Base-by-base conservation (phyloP, 2,329 filamentous ascomycete genomes). In the Trichoderma cornu-damae region DNA sequence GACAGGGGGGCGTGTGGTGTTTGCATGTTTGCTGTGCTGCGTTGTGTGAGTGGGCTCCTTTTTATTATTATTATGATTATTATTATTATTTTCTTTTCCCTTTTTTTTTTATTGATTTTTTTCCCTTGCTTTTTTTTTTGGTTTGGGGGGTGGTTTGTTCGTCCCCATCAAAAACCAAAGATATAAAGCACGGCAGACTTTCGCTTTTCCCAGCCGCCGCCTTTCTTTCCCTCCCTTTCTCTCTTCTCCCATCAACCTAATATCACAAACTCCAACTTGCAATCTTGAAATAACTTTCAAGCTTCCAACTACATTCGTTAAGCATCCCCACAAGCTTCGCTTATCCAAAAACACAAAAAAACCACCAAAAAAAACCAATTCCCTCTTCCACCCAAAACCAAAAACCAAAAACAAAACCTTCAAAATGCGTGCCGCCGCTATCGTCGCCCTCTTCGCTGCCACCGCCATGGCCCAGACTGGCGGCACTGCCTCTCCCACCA, bases 401-500 rank as follows among this genome's bases (percentile, higher is more conserved):
- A 40, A 54, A 44, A 16, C 26, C 24, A 34, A 42, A 22, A 37
- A 42, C 26, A 20, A 28, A 56, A 48, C 53, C 53, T 34, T 48
- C 58, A 62, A 55, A 53, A 65, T 65, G 63, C 63, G 63, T 53
- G 53, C 56, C 57, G 57, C 52, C 16, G 37, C 60, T 38, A 35
- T 57, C 28, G 11, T 65, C 57, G 46, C 60, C 18, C 56, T 59
- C 59, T 52, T 65, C 58, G 64, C 64, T 48, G 46, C 58, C 58
- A 48, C 54, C 52, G 54, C 58, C 58, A 47, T 53, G 38, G 53
- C 58, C 34, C 35, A 53, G 51, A 51, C 58, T 28, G 49, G 37
- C 28, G 54, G 54, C 20, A 14, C 20, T 51, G 46, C 58, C n/a
- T 32, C 38, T 51, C 53, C 58, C 26, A 59, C 58, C 48, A 49